Evolutionary conservation across 306 rosid genomes (phyloP), one percentile per base, ranked within the genome.

Genomic region (Rosa multiflora): DNA sequence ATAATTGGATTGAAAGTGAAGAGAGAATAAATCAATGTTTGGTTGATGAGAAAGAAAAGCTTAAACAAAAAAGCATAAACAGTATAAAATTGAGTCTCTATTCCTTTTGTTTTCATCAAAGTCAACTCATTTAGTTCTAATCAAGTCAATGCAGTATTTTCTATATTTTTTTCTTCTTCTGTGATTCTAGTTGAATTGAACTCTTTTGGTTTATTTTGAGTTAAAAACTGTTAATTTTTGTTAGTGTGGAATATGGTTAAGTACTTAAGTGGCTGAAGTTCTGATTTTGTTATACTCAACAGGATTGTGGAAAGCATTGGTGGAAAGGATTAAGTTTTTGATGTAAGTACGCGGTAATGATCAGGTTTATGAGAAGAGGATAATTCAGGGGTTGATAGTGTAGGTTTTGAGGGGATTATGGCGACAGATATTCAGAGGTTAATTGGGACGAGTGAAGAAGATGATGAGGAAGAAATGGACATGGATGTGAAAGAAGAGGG

Each of bases 401-500:
- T 70, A 70, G 80, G 73, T 79, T 79, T 78, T 67, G 55, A 66
- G 76, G 78, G 73, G 87, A 63, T 76, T 66, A 95, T 95, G 98
- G 96, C 92, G 35, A 85, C 96, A 10, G 91, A 88, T 81, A 81
- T 93, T 85, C 94, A 86, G 81, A 95, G 88, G 78, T 85, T 95
- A 56, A 89, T 91, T 53, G 99, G 92, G 70, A 85, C 92, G 8
- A 90, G 97, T 74, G 90, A 88, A 78, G 99, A 95, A 81, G 96
- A 95, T 67, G 97, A 95, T 72, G 99, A 91, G 37, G 97, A 89
- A 75, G 99, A 90, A 51, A 83, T 95, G 88, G 99, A 88, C 67
- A 92, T 88, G 97, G 98, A 90, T 80, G 90, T 93, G 82, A 95
- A 93, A 76, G 98, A 86, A 76, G 99, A 91, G 88, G 97, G 87